Evolutionary conservation across 805 yeast genomes (phyloP).

Genomic region (Kodamaea restingae): DNA sequence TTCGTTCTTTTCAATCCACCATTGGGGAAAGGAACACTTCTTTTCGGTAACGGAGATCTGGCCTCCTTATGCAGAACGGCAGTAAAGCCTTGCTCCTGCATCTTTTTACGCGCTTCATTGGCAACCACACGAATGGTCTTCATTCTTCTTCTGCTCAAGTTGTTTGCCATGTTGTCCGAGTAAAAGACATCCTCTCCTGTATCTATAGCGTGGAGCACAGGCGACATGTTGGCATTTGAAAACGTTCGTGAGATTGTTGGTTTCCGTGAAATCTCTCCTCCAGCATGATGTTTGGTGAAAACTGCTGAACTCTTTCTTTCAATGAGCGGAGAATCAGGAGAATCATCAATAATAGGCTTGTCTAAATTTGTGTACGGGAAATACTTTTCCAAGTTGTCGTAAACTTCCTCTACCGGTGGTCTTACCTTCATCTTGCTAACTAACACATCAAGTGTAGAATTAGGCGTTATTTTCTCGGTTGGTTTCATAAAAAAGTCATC

Average conservation of each 20-base stretch:
- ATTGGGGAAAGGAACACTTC: constrained; percentile 6
- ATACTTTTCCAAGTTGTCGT: constrained; percentile 83
- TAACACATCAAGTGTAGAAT: not conserved
- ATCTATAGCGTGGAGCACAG: constrained; percentile 23
- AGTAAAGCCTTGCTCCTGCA: constrained; percentile 22
- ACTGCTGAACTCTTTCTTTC: not conserved
- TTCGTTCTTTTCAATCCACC: constrained; percentile 59
- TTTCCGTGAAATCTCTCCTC: constrained; percentile 16
- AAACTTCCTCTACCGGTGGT: constrained; percentile 93
- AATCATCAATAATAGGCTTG: constrained; percentile 79
- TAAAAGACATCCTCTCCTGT: constrained; percentile 34
- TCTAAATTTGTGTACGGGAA: constrained; percentile 93
- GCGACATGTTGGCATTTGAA: constrained; percentile 40
- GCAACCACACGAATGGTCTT: constrained; percentile 93
- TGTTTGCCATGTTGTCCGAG: constrained; percentile 35
- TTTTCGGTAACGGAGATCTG: not conserved
- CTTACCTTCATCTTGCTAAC: constrained; percentile 57
- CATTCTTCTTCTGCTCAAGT: constrained; percentile 54
- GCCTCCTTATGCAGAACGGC: not conserved
- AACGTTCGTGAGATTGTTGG: constrained; percentile 41
- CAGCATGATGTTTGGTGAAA: not conserved
- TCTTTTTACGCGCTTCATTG: constrained; percentile 63
- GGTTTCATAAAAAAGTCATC: constrained; percentile 17
- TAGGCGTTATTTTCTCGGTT: constrained; percentile 5
- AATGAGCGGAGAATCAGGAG: constrained; percentile 50